Evolutionary conservation across 768 basidiomycete species (phyloP).

Genomic region (Kwoniella heveanensis): DNA sequence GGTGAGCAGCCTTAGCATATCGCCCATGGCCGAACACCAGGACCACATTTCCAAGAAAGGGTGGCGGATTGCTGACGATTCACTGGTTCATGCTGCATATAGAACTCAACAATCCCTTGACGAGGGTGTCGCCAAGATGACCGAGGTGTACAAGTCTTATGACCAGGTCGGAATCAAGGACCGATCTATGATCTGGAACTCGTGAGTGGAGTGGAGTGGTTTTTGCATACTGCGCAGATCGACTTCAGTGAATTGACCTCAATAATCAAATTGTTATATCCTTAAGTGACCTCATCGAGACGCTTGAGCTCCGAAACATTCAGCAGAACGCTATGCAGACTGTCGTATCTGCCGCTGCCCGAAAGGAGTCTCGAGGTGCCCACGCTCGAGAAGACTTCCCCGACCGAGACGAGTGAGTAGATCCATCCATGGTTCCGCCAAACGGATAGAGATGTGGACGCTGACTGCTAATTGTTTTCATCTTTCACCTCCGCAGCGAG

Average conservation of each 20-base stretch:
- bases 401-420: constrained; percentile 83
- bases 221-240: too few relatives aligned
- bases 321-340: constrained; percentile 95
- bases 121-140: constrained; percentile 86
- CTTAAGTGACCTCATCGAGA: constrained; percentile 95
- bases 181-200: constrained; percentile 99
- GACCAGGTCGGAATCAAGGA: constrained; percentile 94
- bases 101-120: constrained; percentile 87
- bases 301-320: constrained; percentile 92
- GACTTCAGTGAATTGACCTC: too few relatives aligned
- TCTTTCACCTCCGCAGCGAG: constrained; percentile 24
- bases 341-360: constrained; percentile 74
- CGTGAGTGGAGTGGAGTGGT: constrained; percentile 62
- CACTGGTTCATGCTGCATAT: constrained; percentile 3
- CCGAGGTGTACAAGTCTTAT: constrained; percentile 82
- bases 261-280: too few relatives aligned
- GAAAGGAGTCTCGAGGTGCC: constrained; percentile 96
- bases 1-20: constrained; percentile 56
- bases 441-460: too few relatives aligned
- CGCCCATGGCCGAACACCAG: too few relatives aligned
- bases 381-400: constrained; percentile 98
- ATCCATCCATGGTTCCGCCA: neutral
- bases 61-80: constrained; percentile 4
- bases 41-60: neutral
- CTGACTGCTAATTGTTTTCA: neutral